These are phyloP conservation scores for Leccinum pseudoinsigne DNA, from an alignment of 1,284 basidiomycete genomes.

Conservation along the genomic window DNA sequence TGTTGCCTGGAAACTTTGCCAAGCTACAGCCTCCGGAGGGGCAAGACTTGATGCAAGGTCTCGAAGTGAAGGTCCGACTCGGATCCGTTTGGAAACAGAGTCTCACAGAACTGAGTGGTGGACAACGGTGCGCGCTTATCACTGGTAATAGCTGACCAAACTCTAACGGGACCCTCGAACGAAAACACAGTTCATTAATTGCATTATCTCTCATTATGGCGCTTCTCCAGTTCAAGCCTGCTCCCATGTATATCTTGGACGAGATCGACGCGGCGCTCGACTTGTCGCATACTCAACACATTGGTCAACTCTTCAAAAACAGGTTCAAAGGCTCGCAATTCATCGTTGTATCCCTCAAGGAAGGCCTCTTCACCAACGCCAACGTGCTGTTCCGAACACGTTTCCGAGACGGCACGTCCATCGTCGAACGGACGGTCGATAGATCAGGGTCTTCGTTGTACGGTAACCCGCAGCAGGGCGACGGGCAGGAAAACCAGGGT, in stretches of 20 bases:
- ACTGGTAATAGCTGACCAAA: neutral
- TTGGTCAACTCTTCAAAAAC: constrained; percentile 93
- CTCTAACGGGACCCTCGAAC: constrained; percentile 4
- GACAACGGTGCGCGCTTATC: constrained; percentile 73
- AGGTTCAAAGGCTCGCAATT: constrained; percentile 99
- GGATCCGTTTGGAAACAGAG: constrained; percentile 98
- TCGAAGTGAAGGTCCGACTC: constrained; percentile 96
- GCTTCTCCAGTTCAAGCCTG: constrained; percentile 96
- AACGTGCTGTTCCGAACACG: constrained; percentile 94
- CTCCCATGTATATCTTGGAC: constrained; percentile 99
- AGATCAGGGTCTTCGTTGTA: constrained; percentile 51
- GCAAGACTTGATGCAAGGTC: constrained; percentile 90
- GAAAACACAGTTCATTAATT: constrained; percentile 77
- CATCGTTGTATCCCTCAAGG: constrained; percentile 97
- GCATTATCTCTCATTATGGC: constrained; percentile 98
- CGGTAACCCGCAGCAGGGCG: constrained; percentile 16
- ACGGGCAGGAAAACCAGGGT: constrained; percentile 23
- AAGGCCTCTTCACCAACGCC: constrained; percentile 96
- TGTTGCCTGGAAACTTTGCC: constrained; percentile 96
- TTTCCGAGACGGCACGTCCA: constrained; percentile 90
- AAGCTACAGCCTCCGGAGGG: constrained; percentile 94
- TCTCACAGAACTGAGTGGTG: constrained; percentile 95
- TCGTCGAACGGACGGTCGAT: constrained; percentile 80
- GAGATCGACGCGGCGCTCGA: constrained; percentile 98
- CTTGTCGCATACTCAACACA: constrained; percentile 95